Conservation (phyloP, 305 asterid species). For the Galium porrigens region DNA sequence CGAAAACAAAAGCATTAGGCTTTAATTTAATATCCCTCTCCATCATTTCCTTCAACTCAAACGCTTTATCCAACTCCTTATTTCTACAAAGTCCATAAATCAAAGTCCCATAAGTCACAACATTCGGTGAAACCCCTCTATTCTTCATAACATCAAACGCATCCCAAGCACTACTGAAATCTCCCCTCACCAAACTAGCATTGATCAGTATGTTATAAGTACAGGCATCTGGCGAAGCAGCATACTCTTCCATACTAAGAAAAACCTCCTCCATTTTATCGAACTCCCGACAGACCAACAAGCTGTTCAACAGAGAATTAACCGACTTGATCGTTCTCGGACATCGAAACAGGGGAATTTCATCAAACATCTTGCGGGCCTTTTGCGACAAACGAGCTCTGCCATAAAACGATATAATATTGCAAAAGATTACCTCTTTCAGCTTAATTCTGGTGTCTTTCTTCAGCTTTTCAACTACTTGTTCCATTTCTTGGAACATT, state of each 20-base stretch:
- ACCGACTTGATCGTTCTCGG: conserved; percentile 43
- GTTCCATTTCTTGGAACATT: conserved; percentile 54
- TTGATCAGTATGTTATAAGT: conserved; percentile 52
- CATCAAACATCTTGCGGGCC: conserved; percentile 42
- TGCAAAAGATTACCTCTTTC: conserved; percentile 50
- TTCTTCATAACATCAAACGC: conserved; percentile 51
- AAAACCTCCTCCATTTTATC: conserved; percentile 31
- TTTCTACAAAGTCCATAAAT: conserved; percentile 40
- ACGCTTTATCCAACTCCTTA: conserved; percentile 28
- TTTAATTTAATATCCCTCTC: conserved; percentile 35
- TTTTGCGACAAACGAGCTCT: conserved; percentile 42
- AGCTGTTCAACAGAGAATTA: conserved; percentile 43
- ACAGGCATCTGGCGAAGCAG: conserved; percentile 36
- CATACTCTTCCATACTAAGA: conserved; percentile 24
- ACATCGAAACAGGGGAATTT: conserved; percentile 48
- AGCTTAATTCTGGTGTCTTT: conserved; percentile 37
- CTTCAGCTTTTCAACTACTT: conserved; percentile 29
- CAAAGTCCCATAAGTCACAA: conserved; percentile 55
- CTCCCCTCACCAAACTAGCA: conserved; percentile 25
- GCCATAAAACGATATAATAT: conserved; percentile 42
- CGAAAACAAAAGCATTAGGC: conserved; percentile 39
- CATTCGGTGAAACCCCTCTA: conserved; percentile 45
- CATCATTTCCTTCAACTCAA: conserved; percentile 43
- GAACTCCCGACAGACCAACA: conserved; percentile 35
- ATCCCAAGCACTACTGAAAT: conserved; percentile 29